A percentile compares a stretch with the other conserved stretches of the same genome.
phyloP scores from a whole-genome alignment of 2,329 filamentous ascomycete species.

The Hypomyces perniciosus region DNA sequence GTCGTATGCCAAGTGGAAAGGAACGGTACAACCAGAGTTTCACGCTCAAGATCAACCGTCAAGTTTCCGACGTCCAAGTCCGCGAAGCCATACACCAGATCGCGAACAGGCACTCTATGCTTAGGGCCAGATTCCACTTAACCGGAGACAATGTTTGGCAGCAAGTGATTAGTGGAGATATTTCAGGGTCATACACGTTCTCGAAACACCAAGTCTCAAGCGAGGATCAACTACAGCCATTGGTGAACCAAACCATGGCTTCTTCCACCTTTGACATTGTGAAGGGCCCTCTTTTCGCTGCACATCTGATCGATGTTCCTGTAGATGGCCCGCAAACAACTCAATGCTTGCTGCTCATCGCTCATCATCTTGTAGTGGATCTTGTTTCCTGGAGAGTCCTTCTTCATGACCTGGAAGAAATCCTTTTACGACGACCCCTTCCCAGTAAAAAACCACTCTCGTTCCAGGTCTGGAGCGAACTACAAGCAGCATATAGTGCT shows the following conservation, averaged over 20 bases:
- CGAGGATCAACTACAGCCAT: too few species aligned
- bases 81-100: conserved; percentile 6
- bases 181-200: not conserved
- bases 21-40: conserved; percentile 16
- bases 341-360: conserved; percentile 29
- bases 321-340: conserved; percentile 9
- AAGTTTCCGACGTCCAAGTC: not conserved
- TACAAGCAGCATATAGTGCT: too few species aligned
- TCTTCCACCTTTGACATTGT: not conserved
- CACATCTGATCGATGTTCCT: conserved; percentile 12
- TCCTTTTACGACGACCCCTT: too few species aligned
- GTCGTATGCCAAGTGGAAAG: not conserved
- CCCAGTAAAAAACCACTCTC: too few species aligned
- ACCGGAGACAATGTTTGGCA: not conserved
- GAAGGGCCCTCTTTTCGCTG: conserved; percentile 16
- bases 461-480: too few species aligned
- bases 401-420: too few species aligned
- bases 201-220: not conserved
- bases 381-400: conserved; percentile 36
- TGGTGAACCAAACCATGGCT: too few species aligned
- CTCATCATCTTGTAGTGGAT: conserved; percentile 37
- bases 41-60: conserved; percentile 2
- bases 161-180: conserved; percentile 6
- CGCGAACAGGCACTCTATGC: conserved; percentile 13
- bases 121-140: conserved; percentile 13